A percentile compares a stretch with the other conserved stretches of the same genome.
Evolutionary conservation across 257 asterid genomes (phyloP).

Genomic region (Solanum pinnatisectum): DNA sequence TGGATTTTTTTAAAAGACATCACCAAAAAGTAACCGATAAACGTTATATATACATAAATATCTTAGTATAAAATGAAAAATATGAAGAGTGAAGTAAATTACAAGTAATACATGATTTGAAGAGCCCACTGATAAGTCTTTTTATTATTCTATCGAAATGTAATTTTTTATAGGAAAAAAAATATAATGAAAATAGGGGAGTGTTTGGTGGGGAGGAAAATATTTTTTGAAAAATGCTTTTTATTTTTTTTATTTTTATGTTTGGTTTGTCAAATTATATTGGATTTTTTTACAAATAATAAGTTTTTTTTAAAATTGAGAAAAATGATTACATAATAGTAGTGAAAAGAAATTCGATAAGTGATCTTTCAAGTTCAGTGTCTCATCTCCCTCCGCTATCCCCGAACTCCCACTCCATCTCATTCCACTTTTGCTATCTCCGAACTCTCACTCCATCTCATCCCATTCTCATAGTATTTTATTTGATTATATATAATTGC

Average conservation of each 20-base stretch:
- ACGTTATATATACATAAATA: neutral
- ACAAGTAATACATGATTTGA: neutral
- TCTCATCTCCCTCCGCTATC: neutral
- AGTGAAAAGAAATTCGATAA: neutral
- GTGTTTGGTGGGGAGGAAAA: neutral
- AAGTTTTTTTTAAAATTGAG: neutral
- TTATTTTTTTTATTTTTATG: neutral
- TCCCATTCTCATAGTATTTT: neutral
- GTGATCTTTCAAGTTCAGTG: neutral
- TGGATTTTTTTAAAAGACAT: neutral
- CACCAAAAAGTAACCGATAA: neutral
- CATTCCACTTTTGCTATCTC: neutral
- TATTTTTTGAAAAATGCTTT: neutral
- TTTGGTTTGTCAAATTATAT: neutral
- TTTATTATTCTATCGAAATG: neutral
- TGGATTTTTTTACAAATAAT: too few relatives aligned
- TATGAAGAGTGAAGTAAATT: neutral
- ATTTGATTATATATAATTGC: neutral
- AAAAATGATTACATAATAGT: neutral
- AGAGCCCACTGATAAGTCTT: neutral
- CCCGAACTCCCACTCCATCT: neutral
- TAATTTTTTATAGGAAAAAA: neutral
- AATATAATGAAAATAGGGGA: neutral
- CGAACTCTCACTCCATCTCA: neutral
- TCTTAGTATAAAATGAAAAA: neutral